These are phyloP conservation scores for Perilla frutescens DNA, from an alignment of 257 asterid species.

Conservation along the genomic window DNA sequence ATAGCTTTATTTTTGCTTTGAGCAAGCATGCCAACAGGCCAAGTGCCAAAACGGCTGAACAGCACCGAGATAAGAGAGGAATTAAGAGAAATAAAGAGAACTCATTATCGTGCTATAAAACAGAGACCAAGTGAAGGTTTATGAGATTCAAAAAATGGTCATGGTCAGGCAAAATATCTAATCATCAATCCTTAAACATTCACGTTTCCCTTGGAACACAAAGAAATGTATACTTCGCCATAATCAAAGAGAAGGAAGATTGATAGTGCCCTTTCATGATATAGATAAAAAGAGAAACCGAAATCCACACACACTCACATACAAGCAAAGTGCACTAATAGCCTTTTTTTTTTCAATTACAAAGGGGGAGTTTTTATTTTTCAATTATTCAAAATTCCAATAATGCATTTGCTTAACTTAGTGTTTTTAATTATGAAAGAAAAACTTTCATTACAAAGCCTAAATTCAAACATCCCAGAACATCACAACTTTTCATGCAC, in stretches of 20 bases:
- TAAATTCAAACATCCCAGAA: too few relatives aligned
- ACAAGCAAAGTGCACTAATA: not conserved
- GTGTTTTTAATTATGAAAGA: too few relatives aligned
- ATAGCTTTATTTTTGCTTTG: slow-evolving; percentile 82
- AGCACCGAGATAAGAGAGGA: slow-evolving; percentile 26
- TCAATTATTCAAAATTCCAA: not conserved
- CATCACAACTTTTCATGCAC: too few relatives aligned
- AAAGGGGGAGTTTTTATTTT: not conserved
- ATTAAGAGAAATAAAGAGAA: slow-evolving; percentile 27
- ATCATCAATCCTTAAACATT: slow-evolving; percentile 9
- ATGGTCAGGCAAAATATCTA: slow-evolving; percentile 9
- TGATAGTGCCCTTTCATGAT: slow-evolving; percentile 1
- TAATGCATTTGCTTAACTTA: not conserved
- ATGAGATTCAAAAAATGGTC: slow-evolving; percentile 1
- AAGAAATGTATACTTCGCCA: slow-evolving; percentile 13
- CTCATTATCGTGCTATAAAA: slow-evolving; percentile 21
- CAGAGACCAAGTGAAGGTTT: slow-evolving; percentile 2
- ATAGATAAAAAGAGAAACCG: not conserved
- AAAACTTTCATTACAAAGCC: too few relatives aligned
- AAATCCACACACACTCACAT: not conserved
- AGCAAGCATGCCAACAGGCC: slow-evolving; percentile 97
- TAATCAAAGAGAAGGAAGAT: slow-evolving; percentile 25
- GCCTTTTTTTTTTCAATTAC: not conserved
- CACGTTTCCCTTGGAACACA: slow-evolving; percentile 24
- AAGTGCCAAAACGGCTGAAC: slow-evolving; percentile 90